These are phyloP conservation scores for Mariannaea sp. DNA, from an alignment of 2,329 filamentous ascomycete species.

Conservation along the genomic window DNA sequence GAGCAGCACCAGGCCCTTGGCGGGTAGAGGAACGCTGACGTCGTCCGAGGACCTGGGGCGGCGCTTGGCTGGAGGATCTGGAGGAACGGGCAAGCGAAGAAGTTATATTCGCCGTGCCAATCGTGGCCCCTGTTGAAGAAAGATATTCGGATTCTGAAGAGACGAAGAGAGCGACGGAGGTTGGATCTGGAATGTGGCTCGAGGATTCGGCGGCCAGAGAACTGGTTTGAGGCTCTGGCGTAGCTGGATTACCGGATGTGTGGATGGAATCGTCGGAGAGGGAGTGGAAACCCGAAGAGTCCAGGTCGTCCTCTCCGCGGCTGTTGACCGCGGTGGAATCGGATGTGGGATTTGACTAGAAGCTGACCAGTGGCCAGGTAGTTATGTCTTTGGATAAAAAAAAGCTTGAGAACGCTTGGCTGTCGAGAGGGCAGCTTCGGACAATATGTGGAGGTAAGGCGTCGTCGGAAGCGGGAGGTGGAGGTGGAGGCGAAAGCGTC, in stretches of 20 bases:
- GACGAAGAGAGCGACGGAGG: slow-evolving; percentile 24
- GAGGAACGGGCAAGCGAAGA: slow-evolving; percentile 41
- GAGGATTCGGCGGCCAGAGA: slow-evolving; percentile 54
- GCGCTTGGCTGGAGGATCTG: slow-evolving; percentile 35
- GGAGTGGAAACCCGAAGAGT: slow-evolving; percentile 44
- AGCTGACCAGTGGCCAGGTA: slow-evolving; percentile 34
- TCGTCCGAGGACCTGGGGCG: slow-evolving; percentile 56
- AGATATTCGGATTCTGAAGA: slow-evolving; percentile 26
- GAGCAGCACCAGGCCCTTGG: slow-evolving; percentile 42
- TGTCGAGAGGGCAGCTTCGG: slow-evolving; percentile 12
- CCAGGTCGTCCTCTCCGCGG: slow-evolving; percentile 51
- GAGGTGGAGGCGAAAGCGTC: slow-evolving; percentile 29
- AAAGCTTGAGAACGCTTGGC: not conserved
- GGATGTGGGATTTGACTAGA: slow-evolving; percentile 20
- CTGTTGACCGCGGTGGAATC: slow-evolving; percentile 44
- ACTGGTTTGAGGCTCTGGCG: slow-evolving; percentile 57
- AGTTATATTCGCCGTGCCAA: slow-evolving; percentile 48
- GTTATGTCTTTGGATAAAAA: slow-evolving; percentile 23
- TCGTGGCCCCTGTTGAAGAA: slow-evolving; percentile 36
- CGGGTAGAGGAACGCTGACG: slow-evolving; percentile 54
- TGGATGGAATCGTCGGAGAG: slow-evolving; percentile 40
- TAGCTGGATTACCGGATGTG: slow-evolving; percentile 68
- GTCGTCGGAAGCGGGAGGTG: slow-evolving; percentile 29
- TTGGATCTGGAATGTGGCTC: slow-evolving; percentile 36
- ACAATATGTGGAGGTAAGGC: slow-evolving; percentile 15